phyloP scores from a whole-genome alignment of 345 rosid species.

The Raphanus sativus region DNA sequence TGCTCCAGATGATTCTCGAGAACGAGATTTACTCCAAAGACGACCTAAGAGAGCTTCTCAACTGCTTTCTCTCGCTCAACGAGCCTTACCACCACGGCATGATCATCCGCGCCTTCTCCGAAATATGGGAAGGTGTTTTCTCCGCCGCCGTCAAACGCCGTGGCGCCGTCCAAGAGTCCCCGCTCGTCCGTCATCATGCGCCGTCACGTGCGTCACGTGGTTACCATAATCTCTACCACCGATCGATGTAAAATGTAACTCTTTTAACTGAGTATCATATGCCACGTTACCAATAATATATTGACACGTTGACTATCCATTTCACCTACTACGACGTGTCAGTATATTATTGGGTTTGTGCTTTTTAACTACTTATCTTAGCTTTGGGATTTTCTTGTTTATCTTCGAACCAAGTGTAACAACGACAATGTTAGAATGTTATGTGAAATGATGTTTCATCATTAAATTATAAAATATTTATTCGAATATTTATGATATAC shows the following conservation, averaged over 20 bases:
- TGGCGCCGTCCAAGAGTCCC: conserved; percentile 31
- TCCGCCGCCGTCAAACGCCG: conserved; percentile 44
- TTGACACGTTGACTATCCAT: conserved; percentile 39
- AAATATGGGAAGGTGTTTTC: conserved; percentile 89
- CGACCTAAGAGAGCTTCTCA: conserved; percentile 72
- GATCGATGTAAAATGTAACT: conserved; percentile 11
- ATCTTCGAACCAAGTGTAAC: conserved; percentile 26
- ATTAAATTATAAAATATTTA: background rate
- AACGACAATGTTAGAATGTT: conserved; percentile 12
- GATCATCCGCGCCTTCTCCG: conserved; percentile 84
- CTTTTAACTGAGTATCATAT: conserved; percentile 16
- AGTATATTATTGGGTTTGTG: conserved; percentile 39
- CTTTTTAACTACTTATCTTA: conserved; percentile 16
- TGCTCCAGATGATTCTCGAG: conserved; percentile 95
- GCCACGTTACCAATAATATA: conserved; percentile 37
- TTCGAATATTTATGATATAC: background rate
- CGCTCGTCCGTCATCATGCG: conserved; percentile 33
- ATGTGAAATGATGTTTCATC: conserved; percentile 4
- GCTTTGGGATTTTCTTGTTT: conserved; percentile 28
- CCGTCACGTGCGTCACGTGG: conserved; percentile 28
- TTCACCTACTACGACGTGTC: conserved; percentile 30
- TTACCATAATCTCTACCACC: conserved; percentile 4
- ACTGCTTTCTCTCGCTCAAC: conserved; percentile 83
- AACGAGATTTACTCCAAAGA: conserved; percentile 82
- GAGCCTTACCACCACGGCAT: conserved; percentile 76